Base-by-base conservation (phyloP, 208 protist species). In the Leishmania tropica region DNA sequence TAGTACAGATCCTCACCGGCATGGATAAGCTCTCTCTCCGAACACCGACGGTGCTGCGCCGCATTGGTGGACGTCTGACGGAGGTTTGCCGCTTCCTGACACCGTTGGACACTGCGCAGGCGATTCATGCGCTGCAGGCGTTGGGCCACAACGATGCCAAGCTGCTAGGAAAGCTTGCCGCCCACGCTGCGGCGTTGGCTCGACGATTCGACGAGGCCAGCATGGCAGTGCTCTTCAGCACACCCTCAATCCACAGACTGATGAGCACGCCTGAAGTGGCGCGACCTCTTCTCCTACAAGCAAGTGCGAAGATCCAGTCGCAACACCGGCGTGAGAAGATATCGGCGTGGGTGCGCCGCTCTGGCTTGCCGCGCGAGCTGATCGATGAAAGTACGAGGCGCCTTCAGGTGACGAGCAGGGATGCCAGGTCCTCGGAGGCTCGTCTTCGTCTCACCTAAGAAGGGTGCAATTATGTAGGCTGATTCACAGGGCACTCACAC, bases 51-150 rank as follows among this genome's bases (percentile, higher is more conserved):
- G 76, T 93, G 58, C 81, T 96, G 53, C 68, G 47, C 35, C 62
- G 84, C 70, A 84, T 93, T 58, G 83, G 83, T 37, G 83, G 78
- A 51, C 88, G 94, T 10, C 67, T 96, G n/a, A 40, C 74, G 10
- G 78, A 80, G 31, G 80, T 95, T 37, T 76, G 80, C 80, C 87
- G 78, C 37, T 93, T 95, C 75, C 84, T 97, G 58, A 86, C 90
- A 31, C 92, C 92, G 10, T 71, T 84, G 62, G 87, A 97, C 74
- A 92, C 88, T 21, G 90, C 91, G 2, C 45, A 87, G 5, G 82
- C 91, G 48, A 87, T 97, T n/a, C 89, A 89, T 68, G 65, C 88
- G 35, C 78, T 96, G n/a, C 93, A 95, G 77, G 80, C 87, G 47
- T 75, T 97, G 68, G 90, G 92, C 21, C 87, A 88, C 77, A 81